Evolutionary conservation across 352 stramenopile species (phyloP).

Genomic region (Phytophthora kernoviae): DNA sequence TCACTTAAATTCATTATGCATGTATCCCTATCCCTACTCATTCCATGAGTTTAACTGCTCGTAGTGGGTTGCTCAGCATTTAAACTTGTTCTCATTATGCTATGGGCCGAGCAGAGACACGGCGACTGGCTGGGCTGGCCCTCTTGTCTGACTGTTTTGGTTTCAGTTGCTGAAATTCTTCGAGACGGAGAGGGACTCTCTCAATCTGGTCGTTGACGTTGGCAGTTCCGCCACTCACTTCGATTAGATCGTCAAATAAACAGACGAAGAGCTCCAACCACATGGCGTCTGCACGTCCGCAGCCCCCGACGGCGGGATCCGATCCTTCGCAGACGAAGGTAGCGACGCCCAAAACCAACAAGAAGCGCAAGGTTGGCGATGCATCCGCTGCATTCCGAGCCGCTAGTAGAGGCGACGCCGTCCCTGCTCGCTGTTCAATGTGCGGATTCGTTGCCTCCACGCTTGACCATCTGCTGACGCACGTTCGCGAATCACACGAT

Average conservation of each 20-base stretch:
- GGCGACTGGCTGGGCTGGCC: no score
- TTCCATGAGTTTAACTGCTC: neutral
- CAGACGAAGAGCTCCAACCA: neutral
- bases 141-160: constrained; percentile 12
- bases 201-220: constrained; percentile 25
- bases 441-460: constrained; percentile 51
- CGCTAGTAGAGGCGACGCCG: constrained; percentile 5
- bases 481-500: constrained; percentile 49
- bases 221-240: neutral
- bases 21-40: neutral
- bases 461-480: constrained; percentile 56
- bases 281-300: constrained; percentile 11
- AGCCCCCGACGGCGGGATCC: neutral
- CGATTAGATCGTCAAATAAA: neutral
- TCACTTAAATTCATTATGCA: no score
- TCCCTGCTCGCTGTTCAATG: constrained; percentile 36
- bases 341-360: constrained; percentile 20
- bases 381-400: constrained; percentile 19
- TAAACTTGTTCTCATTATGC: constrained; percentile 7
- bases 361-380: constrained; percentile 64
- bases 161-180: constrained; percentile 60
- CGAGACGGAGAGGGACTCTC: constrained; percentile 41
- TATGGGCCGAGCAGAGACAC: neutral
- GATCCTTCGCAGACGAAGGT: neutral
- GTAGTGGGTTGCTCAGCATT: neutral